A percentile compares a stretch with the other conserved stretches of the same genome.
Conservation (phyloP, 768 basidiomycete genomes). For the Suillus subluteus region DNA sequence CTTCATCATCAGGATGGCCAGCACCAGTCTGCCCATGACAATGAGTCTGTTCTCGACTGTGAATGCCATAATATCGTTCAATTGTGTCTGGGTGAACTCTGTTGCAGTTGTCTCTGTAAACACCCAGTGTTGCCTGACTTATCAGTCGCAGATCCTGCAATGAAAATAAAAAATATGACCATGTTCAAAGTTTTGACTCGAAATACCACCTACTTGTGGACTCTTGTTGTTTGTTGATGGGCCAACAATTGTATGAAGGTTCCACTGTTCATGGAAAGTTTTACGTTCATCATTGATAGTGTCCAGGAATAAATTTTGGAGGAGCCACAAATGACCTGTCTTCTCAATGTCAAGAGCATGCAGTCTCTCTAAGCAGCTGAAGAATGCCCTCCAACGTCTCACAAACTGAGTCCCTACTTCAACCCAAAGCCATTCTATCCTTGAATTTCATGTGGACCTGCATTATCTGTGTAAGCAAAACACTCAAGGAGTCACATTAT, state of each 20-base stretch:
- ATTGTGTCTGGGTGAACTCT: slow-evolving; percentile 23
- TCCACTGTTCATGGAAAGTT: slow-evolving; percentile 42
- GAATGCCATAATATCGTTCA: slow-evolving; percentile 20
- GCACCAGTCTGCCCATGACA: slow-evolving; percentile 16
- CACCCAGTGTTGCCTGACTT: slow-evolving; percentile 12
- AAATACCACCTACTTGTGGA: slow-evolving; percentile 19
- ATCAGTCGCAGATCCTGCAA: slow-evolving; percentile 19
- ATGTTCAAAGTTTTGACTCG: not conserved
- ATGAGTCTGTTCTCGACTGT: slow-evolving; percentile 8
- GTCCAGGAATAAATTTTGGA: too few species aligned
- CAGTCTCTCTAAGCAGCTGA: slow-evolving; percentile 35
- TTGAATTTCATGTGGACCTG: slow-evolving; percentile 44
- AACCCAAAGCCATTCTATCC: slow-evolving; percentile 50
- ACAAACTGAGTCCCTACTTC: slow-evolving; percentile 46
- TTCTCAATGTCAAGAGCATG: slow-evolving; percentile 39
- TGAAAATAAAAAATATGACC: too few species aligned
- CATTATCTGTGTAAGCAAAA: not conserved
- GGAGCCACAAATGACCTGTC: slow-evolving; percentile 36
- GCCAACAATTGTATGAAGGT: slow-evolving; percentile 40
- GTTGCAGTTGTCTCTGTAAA: slow-evolving; percentile 18
- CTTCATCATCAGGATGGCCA: too few species aligned
- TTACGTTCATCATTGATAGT: slow-evolving; percentile 41
- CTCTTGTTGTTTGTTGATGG: slow-evolving; percentile 25
- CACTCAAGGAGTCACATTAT: not conserved
- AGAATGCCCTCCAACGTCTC: slow-evolving; percentile 46